Evolutionary conservation across 148 eudicot genomes (phyloP).

Genomic region (Chenopodium berlandieri): DNA sequence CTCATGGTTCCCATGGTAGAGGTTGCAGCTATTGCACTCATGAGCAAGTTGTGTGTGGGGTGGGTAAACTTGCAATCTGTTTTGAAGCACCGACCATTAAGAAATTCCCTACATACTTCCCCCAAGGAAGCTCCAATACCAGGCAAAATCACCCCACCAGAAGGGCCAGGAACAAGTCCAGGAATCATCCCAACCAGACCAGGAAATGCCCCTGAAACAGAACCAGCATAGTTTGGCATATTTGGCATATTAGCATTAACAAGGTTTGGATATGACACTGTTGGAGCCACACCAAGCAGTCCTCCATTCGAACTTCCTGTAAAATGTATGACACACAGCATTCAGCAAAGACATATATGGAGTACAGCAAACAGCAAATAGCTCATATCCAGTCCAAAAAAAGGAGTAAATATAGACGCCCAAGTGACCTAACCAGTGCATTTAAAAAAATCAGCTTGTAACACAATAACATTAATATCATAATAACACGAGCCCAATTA

Average conservation of each 20-base stretch:
- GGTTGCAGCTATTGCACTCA: constrained; percentile 82
- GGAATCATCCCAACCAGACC: constrained; percentile 95
- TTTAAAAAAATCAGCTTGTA: background rate
- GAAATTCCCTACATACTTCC: constrained; percentile 85
- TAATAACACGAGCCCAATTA: background rate
- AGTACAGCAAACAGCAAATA: background rate
- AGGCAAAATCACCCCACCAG: constrained; percentile 90
- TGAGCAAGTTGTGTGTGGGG: constrained; percentile 83
- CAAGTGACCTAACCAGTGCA: background rate
- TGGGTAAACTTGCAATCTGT: constrained; percentile 82
- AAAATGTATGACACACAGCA: background rate
- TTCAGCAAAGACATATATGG: constrained; percentile 4
- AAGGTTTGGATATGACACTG: constrained; percentile 60
- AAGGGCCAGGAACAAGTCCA: constrained; percentile 76
- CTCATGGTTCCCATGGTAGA: constrained; percentile 81
- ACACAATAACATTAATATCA: too few relatives aligned
- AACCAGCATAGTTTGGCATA: constrained; percentile 99
- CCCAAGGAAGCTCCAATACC: constrained; percentile 91
- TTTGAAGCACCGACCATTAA: constrained; percentile 77
- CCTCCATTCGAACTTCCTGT: constrained; percentile 85
- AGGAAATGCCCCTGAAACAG: constrained; percentile 89
- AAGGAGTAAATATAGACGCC: background rate
- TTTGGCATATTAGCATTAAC: constrained; percentile 97
- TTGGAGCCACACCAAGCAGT: constrained; percentile 72
- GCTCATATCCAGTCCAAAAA: background rate